Conservation (phyloP, 345 rosid genomes). For the Lepidium africanum region DNA sequence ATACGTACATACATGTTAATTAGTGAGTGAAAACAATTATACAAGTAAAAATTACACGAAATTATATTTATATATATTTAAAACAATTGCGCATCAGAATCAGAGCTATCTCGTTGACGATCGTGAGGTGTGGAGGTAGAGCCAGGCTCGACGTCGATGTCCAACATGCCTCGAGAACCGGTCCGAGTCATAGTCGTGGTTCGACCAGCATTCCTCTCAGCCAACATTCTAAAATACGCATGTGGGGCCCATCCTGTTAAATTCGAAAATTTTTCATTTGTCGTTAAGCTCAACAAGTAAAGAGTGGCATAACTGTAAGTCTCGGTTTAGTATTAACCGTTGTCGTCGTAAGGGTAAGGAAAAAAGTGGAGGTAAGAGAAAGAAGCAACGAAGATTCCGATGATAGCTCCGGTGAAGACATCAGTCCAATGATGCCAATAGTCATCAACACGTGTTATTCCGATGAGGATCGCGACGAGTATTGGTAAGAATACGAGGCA, state of each 20-base stretch:
- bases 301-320: background rate
- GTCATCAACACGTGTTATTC: constrained; percentile 54
- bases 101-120: constrained; percentile 10
- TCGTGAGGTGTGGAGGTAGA: background rate
- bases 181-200: constrained; percentile 6
- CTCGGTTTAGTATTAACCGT: constrained; percentile 16
- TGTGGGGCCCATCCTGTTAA: constrained; percentile 56
- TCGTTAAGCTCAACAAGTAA: background rate
- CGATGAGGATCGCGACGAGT: constrained; percentile 43
- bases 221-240: constrained; percentile 38
- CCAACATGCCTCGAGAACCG: constrained; percentile 21
- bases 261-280: background rate
- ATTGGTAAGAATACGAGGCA: constrained; percentile 46
- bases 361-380: constrained; percentile 55
- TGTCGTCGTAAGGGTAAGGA: constrained; percentile 37
- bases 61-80: background rate
- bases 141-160: constrained; percentile 17
- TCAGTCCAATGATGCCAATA: constrained; percentile 82
- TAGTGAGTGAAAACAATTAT: background rate
- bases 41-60: background rate
- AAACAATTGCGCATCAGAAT: background rate
- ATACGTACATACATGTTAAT: background rate
- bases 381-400: constrained; percentile 39
- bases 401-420: constrained; percentile 51
- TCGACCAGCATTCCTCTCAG: constrained; percentile 21